Evolutionary conservation across 768 basidiomycete genomes (phyloP), one percentile per base, ranked within the genome.

Genomic region (Lentinula detonsa): DNA sequence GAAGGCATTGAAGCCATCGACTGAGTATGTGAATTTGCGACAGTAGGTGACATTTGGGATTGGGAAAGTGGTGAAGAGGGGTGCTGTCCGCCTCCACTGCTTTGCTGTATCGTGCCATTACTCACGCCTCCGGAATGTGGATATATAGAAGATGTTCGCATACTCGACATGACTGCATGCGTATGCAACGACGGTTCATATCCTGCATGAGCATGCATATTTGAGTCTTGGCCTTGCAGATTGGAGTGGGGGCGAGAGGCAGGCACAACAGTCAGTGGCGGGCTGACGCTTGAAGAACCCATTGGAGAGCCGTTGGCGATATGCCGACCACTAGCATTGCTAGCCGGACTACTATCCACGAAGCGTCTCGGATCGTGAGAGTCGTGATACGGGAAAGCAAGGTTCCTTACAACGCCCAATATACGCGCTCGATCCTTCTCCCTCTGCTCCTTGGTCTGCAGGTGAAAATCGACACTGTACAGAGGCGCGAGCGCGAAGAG

Each of bases 381-480:
- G 71, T 85, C 87, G 65, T 88, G 87, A 69, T 87, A 90, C n/a
- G 90, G 90, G 72, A 91, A 91, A 31, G 89, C 88, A 21, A 92
- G 81, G 62, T 88, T 88, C 62, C 86, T 81, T 45, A 91, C 90
- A 23, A 83, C 78, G 57, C 84, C 76, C 52, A 91, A 73, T 23
- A 91, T 82, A 63, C 81, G 78, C 10, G 77, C 77, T 63, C 86
- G 85, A 68, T 81, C 78, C 70, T 82, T 84, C 63, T 86, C 85
- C 54, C 85, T 77, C 21, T 77, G 75, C 61, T 83, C 81, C 18
- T 74, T 68, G 46, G 69, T 73, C 62, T 82, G 75, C 15, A 74
- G 73, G 15, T 80, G 81, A 66, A 86, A 85, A 43, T 87, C 86
- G 45, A 80, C 76, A 31, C 85, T 78, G 67, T 90, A 91, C n/a